Base-by-base conservation (phyloP, 148 eudicot genomes). In the Tetragonia tetragonoides region DNA sequence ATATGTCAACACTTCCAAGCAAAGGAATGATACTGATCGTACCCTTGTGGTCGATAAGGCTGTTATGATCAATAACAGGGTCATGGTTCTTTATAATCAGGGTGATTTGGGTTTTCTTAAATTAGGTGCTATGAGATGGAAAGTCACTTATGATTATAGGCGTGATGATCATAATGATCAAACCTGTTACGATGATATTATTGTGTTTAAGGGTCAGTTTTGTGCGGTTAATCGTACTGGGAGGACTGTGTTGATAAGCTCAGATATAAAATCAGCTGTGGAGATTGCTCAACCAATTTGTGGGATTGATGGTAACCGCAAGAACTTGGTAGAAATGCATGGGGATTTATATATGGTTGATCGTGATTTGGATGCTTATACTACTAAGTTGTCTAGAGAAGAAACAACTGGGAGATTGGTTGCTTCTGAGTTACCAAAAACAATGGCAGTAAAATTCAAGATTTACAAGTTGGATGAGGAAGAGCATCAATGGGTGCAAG, bases 21-120 rank as follows among this genome's bases (percentile, higher is more conserved):
- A 16, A 34, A 42, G 72, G 54, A 68, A 44, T 2, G 72, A 68
- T 20, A 44, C 54, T 28, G 72, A 68, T 18, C 72, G 54, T 10
- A 68, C 53, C 72, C 53, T 68, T 1, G 72, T 42, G 6, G 72
- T 68, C 0, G 53, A 68, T 53, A 68, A 68, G 72, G 72, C 72
- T 5, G 72, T 23, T 4, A 12, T 44, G 51, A 68, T 68, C 72
- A 18, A 24, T 53, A 53, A 68, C 72, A 49, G 72, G 1, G 72
- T 68, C 54, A 68, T 68, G 72, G 72, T 68, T 21, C 72, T 68
- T 10, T 68, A 68, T 44, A 68, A 68, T 23, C 51, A 68, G 37
- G 72, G 72, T 40, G 72, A 68, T 23, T 44, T 68, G 54, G 72
- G 54, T 44, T 68, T 12, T 21, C 42, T 68, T 53, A 42, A 68